Base-by-base conservation (phyloP, 805 yeast genomes). In the Wickerhamiella domercqiae region DNA sequence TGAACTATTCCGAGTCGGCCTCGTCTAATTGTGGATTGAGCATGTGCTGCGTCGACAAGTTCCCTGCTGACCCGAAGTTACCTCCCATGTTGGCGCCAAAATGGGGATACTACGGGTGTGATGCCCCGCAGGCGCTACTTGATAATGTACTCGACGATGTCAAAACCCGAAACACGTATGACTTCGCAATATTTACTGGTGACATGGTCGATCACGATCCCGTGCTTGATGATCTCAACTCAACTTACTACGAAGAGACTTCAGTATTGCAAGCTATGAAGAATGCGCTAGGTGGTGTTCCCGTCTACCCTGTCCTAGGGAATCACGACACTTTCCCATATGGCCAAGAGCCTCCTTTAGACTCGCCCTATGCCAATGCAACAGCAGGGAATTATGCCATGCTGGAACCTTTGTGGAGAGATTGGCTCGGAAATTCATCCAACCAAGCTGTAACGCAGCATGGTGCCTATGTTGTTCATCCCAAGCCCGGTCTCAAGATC, bases 271-370 rank as follows among this genome's bases (percentile, higher is more conserved):
- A 66, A 44, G 67, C 74, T 41, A 61, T 76, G 63, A 76, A 75
- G 47, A 49, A 44, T 38, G 57, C 55, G 38, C 62, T 76, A 40
- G 59, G 64, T 15, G 60, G 68, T 37, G 53, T 71, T 21, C 77
- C 81, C 5, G 68, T 77, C 4, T 75, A 60, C 50, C 66, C 81
- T 7, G 71, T 70, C 17, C 57, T 77, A 48, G 84, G 84, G 20
- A 75, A 74, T 53, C 83, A 78, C 55, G 84, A 77, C 50, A 69
- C 75, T 21, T 77, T 67, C 62, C 84, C 86, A 14, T 72, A 75
- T 47, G 78, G 77, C 26, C 81, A 76, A 52, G 55, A 75, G 40
- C 78, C 81, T 2, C 78, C 75, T 40, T 50, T 59, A 22, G 50
- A 54, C 26, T 64, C 68, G 17, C 69, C 70, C 6, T 68, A 60